phyloP scores from a whole-genome alignment of 257 asterid genomes.

The Rehmannia glutinosa region DNA sequence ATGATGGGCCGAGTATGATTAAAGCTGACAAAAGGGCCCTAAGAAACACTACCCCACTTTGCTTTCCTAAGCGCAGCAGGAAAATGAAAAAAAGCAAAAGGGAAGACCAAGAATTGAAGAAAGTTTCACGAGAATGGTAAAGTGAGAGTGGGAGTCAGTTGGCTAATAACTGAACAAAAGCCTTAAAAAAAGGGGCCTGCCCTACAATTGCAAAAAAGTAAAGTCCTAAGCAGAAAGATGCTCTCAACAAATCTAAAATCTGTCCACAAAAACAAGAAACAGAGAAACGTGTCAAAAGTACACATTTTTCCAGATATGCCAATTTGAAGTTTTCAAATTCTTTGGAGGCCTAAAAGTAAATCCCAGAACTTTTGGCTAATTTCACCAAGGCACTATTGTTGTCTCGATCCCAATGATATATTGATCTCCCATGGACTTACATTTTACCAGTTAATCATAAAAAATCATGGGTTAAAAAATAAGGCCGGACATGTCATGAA shows the following conservation, averaged over 20 bases:
- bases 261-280: neutral
- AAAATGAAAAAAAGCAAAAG: constrained; percentile 7
- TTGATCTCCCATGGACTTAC: neutral
- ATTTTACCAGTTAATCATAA: no score
- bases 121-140: constrained; percentile 15
- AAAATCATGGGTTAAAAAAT: neutral
- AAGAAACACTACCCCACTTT: neutral
- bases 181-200: neutral
- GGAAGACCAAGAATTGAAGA: neutral
- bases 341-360: neutral
- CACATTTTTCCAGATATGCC: constrained; percentile 15
- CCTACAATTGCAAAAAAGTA: neutral
- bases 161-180: constrained; percentile 5
- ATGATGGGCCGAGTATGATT: constrained; percentile 9
- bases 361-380: neutral
- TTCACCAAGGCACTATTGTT: neutral
- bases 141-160: constrained; percentile 5
- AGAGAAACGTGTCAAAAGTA: neutral
- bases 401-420: neutral
- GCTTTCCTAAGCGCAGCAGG: constrained; percentile 9
- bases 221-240: constrained; percentile 14
- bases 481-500: no score
- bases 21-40: constrained; percentile 23
- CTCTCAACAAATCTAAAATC: constrained; percentile 19
- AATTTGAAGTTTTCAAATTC: neutral